Conservation (phyloP, 2,329 filamentous ascomycete species). For the Stemphylium vesicarium region DNA sequence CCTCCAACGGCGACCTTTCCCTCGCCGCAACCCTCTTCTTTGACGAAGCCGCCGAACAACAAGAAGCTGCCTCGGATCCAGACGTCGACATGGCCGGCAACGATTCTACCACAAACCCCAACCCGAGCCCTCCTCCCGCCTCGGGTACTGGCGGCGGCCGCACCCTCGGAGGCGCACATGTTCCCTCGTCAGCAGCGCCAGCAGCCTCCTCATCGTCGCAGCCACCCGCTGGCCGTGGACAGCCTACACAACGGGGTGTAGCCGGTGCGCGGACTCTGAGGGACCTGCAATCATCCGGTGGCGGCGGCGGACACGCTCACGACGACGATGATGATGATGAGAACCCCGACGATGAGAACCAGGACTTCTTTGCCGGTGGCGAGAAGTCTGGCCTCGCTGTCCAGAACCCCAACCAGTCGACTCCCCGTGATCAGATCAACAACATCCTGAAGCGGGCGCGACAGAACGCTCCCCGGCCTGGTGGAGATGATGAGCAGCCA, state of each 20-base stretch:
- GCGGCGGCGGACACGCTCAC: conserved; percentile 53
- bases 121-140: conserved; percentile 29
- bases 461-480: conserved; percentile 65
- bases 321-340: conserved; percentile 63
- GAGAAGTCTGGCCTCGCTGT: conserved; percentile 81
- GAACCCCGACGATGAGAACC: conserved; percentile 64
- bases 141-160: conserved; percentile 42
- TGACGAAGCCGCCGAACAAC: conserved; percentile 40
- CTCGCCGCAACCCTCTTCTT: conserved; percentile 55
- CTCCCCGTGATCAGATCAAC: conserved; percentile 57
- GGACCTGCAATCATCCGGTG: conserved; percentile 54
- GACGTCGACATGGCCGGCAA: conserved; percentile 47
- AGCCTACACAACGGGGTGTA: conserved; percentile 38
- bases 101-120: conserved; percentile 30
- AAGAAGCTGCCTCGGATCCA: conserved; percentile 26
- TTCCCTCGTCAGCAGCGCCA: conserved; percentile 32
- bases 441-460: conserved; percentile 58
- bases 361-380: conserved; percentile 80
- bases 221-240: conserved; percentile 28
- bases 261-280: conserved; percentile 51
- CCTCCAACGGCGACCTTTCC: conserved; percentile 55
- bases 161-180: conserved; percentile 46
- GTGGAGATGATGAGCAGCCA: conserved; percentile 57
- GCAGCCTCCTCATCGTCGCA: conserved; percentile 19
- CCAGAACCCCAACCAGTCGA: conserved; percentile 65